Evolutionary conservation across 192 early-diverging fungal genomes (phyloP).

Genomic region (Phycomyces blakesleeanus): DNA sequence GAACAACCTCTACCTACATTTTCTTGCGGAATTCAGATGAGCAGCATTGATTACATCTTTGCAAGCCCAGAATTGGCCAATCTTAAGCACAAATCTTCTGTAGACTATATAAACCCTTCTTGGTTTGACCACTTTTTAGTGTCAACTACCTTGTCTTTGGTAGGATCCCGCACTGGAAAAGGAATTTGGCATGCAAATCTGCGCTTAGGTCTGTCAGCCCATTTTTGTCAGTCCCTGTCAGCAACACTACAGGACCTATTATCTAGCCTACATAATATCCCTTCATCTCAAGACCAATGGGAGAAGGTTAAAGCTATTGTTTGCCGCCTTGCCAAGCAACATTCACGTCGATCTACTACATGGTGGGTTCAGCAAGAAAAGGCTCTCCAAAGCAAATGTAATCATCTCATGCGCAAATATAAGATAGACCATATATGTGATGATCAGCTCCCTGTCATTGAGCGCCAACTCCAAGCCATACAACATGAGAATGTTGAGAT

Average conservation of each 20-base stretch:
- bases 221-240: neutral
- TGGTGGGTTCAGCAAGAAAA: neutral
- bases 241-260: neutral
- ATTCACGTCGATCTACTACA: neutral
- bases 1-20: neutral
- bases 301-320: neutral
- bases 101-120: neutral
- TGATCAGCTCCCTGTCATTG: neutral
- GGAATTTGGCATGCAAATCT: constrained; percentile 6
- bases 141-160: neutral
- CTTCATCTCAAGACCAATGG: neutral
- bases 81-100: neutral
- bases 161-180: neutral
- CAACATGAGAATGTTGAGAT: neutral
- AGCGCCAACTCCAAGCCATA: neutral
- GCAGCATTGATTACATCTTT: neutral
- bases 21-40: neutral
- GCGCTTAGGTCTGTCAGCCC: neutral
- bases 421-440: neutral
- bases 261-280: neutral
- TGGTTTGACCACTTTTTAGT: neutral
- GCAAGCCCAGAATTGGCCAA: neutral
- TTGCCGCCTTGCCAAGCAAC: neutral
- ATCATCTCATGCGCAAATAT: neutral
- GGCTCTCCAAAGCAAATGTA: neutral